Base-by-base conservation (phyloP, 139 green algal genomes). In the Asterochloris sp. region DNA sequence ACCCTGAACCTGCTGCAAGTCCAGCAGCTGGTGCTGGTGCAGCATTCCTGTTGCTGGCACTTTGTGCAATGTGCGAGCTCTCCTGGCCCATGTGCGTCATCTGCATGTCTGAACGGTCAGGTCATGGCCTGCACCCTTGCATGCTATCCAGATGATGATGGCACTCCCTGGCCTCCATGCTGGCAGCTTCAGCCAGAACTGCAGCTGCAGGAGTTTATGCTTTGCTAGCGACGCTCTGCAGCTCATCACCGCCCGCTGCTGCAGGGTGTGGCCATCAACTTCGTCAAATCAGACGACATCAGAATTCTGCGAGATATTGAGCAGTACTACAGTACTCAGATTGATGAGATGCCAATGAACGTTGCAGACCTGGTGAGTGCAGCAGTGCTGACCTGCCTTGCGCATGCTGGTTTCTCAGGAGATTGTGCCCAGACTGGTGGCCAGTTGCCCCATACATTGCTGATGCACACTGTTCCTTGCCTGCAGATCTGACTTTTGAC, bases 211-310 rank as follows among this genome's bases (percentile, higher is more conserved):
- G 1, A 14, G 16, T 16, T 69, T 69, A 14, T 14, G 38, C 38
- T 6, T 54, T 54, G 38, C 38, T 54, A 54, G 38, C 38, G 38
- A 54, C 9, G 66, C 66, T 26, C 23, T 24, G 4, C 66, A 24
- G 66, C 66, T 74, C 23, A 82, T 27, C 13, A 54, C 28, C 24
- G 23, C 19, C 4, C 16, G 1, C 15, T 74, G 47, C 24, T 84
- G 76, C 87, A 92, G 86, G 95, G 95, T 90, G 97, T 99, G 83
- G 97, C 97, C 80, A 99, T 99, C 89, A 99, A 99, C 88, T 99
- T 99, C 88, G 96, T 99, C 27, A 90, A 90, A 38, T 94, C 92
- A 23, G 97, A 99, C 74, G 97, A 99, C 89, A 94, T 99, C 76
- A 91, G 92, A 69, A 96, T 97, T 81, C 87, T 99, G 73, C 78